Evolutionary conservation across 2,329 filamentous ascomycete species (phyloP).

Genomic region (Fusarium sp.): DNA sequence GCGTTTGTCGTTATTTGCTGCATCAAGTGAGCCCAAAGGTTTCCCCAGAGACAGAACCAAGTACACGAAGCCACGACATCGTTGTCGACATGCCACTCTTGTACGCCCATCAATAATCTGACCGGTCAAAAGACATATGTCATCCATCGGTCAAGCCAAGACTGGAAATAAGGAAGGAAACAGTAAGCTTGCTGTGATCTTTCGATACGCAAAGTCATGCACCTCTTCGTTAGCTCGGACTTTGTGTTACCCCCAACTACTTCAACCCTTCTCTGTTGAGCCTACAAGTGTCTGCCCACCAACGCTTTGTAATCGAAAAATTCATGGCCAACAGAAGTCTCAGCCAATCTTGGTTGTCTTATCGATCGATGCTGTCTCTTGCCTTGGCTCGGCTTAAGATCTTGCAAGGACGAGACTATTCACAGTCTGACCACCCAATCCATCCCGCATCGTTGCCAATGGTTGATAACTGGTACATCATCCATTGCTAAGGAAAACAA

Average conservation of each 20-base stretch:
- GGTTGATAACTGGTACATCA: not conserved
- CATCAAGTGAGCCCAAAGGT: constrained; percentile 1
- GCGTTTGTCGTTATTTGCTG: constrained; percentile 10
- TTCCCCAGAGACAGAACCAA: constrained; percentile 15
- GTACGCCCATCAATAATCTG: constrained; percentile 20
- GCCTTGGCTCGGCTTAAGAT: constrained; percentile 18
- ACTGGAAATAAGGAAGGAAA: not conserved
- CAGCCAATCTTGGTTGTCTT: constrained; percentile 4
- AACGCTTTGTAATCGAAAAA: not conserved
- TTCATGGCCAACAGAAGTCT: not conserved
- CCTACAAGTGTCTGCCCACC: constrained; percentile 2
- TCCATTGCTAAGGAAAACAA: not conserved
- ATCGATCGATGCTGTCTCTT: constrained; percentile 13
- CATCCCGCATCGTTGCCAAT: not conserved
- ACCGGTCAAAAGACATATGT: constrained; percentile 31
- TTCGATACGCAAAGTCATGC: constrained; percentile 14
- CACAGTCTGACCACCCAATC: constrained; percentile 20
- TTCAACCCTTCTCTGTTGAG: constrained; percentile 12
- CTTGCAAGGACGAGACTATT: not conserved
- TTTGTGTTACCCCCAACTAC: constrained; percentile 32
- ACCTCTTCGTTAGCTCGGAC: constrained; percentile 3
- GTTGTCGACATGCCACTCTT: constrained; percentile 18
- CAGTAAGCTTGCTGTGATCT: not conserved
- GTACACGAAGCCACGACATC: constrained; percentile 18
- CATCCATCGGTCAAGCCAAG: constrained; percentile 4